Conservation (phyloP, 2,329 filamentous ascomycete species). For the Teratosphaeria nubilosa region DNA sequence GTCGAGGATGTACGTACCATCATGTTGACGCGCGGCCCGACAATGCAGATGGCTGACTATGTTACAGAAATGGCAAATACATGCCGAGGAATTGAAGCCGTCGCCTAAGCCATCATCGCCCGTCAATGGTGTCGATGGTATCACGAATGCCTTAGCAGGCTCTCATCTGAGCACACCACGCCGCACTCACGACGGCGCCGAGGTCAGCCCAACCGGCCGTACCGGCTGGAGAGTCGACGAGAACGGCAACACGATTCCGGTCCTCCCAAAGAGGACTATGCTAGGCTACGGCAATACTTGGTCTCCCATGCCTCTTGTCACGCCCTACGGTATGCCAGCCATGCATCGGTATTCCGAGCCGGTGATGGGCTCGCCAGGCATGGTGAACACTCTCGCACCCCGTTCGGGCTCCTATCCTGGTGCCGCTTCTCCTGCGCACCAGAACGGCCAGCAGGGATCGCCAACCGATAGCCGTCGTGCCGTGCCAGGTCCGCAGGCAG, state of each 20-base stretch:
- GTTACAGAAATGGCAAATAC: conserved; percentile 3
- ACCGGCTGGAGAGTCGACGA: conserved; percentile 14
- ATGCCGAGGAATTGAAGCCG: neutral
- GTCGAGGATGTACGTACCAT: conserved; percentile 9
- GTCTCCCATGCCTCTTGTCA: neutral
- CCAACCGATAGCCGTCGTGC: neutral
- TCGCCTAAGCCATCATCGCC: neutral
- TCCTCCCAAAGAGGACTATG: neutral
- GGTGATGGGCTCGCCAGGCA: neutral
- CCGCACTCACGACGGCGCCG: neutral
- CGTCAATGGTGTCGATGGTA: neutral
- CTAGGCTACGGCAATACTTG: neutral
- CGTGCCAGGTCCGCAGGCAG: conserved; percentile 26
- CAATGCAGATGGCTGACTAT: conserved; percentile 1
- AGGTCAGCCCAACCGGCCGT: conserved; percentile 18
- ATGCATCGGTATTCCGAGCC: neutral
- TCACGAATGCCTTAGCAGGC: neutral
- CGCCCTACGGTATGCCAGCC: neutral
- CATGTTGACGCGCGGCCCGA: no score
- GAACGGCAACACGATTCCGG: conserved; percentile 2
- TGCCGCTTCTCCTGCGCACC: conserved; percentile 4
- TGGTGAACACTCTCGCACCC: neutral
- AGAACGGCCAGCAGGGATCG: neutral
- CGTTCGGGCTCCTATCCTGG: neutral
- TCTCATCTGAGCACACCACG: conserved; percentile 1